Conservation (phyloP, 257 asterid genomes). For the Nicotiana sylvestris region DNA sequence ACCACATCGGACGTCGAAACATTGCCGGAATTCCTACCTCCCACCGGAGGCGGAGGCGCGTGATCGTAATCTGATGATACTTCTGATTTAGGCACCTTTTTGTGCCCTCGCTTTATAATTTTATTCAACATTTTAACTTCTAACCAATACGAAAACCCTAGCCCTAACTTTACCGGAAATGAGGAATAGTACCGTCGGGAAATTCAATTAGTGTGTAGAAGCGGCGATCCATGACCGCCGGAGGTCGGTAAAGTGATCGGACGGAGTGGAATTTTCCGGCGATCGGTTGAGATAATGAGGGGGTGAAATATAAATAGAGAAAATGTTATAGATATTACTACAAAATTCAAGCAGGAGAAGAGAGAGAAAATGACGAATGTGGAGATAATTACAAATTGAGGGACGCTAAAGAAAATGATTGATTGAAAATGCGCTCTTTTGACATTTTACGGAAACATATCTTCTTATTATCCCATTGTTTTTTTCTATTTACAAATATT, state of each 20-base stretch:
- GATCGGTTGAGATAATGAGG: constrained; percentile 10
- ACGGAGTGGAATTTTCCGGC: constrained; percentile 25
- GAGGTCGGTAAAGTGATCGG: constrained; percentile 11
- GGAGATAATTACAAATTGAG: constrained; percentile 15
- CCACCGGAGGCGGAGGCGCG: constrained; percentile 17
- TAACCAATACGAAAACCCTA: constrained; percentile 34
- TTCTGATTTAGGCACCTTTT: constrained; percentile 38
- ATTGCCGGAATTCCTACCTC: constrained; percentile 34
- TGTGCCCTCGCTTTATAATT: constrained; percentile 44
- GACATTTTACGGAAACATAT: constrained; percentile 3
- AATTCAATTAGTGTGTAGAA: background rate
- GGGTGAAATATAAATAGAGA: background rate
- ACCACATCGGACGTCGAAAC: constrained; percentile 44
- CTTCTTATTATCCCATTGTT: background rate
- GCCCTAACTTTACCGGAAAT: constrained; percentile 3
- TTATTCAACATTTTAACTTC: constrained; percentile 33
- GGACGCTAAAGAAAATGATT: constrained; percentile 11
- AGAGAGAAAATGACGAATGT: constrained; percentile 2
- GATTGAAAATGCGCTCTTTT: constrained; percentile 12
- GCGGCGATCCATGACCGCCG: constrained; percentile 27
- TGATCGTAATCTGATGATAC: constrained; percentile 16
- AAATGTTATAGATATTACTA: background rate
- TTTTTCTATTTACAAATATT: background rate
- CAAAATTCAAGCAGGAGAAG: background rate
- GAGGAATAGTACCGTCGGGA: background rate